Evolutionary conservation across 2,329 filamentous ascomycete genomes (phyloP).

Genomic region (Penicillium corylophilum): DNA sequence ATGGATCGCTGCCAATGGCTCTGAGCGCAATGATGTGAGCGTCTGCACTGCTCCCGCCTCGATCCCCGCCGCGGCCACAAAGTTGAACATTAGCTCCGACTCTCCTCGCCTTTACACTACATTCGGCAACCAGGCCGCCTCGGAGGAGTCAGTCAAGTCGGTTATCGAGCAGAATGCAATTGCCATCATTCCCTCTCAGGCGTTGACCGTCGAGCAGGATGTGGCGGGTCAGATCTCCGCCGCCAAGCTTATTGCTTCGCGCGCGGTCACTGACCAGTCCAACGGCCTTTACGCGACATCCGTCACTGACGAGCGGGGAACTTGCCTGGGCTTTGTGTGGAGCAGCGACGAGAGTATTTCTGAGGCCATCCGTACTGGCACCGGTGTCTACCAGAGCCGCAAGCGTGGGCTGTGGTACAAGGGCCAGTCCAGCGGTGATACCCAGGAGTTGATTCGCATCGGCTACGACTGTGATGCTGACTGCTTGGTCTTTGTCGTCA

Average conservation of each 20-base stretch:
- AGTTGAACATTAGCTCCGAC: slow-evolving; percentile 38
- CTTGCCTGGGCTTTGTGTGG: slow-evolving; percentile 87
- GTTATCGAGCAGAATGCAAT: slow-evolving; percentile 55
- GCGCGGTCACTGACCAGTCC: slow-evolving; percentile 75
- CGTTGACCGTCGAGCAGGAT: slow-evolving; percentile 67
- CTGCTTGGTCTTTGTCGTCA: slow-evolving; percentile 84
- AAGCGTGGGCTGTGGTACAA: slow-evolving; percentile 97
- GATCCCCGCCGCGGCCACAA: slow-evolving; percentile 41
- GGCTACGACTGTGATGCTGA: slow-evolving; percentile 92
- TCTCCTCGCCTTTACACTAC: slow-evolving; percentile 43
- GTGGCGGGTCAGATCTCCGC: slow-evolving; percentile 62
- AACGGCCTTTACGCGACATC: slow-evolving; percentile 87
- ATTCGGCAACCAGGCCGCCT: slow-evolving; percentile 38
- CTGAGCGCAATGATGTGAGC: slow-evolving; percentile 37
- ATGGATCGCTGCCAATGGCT: slow-evolving; percentile 39
- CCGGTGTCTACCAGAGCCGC: slow-evolving; percentile 91
- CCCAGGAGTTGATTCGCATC: slow-evolving; percentile 81
- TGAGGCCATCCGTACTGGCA: slow-evolving; percentile 77
- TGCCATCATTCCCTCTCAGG: slow-evolving; percentile 70
- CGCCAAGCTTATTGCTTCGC: slow-evolving; percentile 68
- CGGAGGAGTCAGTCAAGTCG: slow-evolving; percentile 50
- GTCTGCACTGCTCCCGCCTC: slow-evolving; percentile 34
- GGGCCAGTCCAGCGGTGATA: slow-evolving; percentile 89
- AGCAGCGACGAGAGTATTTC: slow-evolving; percentile 87
- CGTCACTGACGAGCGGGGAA: slow-evolving; percentile 82